Evolutionary conservation across 2,329 filamentous ascomycete species (phyloP).

Genomic region (Colletotrichum limetticola): DNA sequence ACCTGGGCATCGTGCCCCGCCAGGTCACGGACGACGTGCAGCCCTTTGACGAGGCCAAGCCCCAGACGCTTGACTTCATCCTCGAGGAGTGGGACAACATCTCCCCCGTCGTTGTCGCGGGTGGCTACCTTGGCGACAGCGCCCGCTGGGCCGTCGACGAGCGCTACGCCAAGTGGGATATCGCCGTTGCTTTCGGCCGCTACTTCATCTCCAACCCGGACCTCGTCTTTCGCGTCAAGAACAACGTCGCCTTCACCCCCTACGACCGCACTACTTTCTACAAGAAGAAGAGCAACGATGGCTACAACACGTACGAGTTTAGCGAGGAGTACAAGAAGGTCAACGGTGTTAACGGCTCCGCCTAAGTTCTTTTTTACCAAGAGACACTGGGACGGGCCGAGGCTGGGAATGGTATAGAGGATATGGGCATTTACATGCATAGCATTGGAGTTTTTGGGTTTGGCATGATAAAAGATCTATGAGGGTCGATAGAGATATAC

Average conservation of each 20-base stretch:
- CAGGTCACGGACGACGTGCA: constrained; percentile 35
- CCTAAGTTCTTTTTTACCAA: not conserved
- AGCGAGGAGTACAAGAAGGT: constrained; percentile 36
- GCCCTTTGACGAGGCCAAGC: constrained; percentile 29
- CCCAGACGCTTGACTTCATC: constrained; percentile 43
- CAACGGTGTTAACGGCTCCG: constrained; percentile 16
- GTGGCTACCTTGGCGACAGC: constrained; percentile 38
- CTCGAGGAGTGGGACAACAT: constrained; percentile 42
- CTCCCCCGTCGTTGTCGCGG: constrained; percentile 45
- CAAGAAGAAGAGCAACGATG: constrained; percentile 36
- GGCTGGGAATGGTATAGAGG: not conserved
- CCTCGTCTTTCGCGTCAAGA: constrained; percentile 51
- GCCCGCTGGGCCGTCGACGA: constrained; percentile 42
- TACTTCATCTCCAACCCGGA: constrained; percentile 54
- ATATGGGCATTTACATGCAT: not conserved
- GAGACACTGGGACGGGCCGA: not conserved
- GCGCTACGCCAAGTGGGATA: constrained; percentile 38
- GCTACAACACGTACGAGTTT: constrained; percentile 45
- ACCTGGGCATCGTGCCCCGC: constrained; percentile 31
- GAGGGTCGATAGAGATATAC: not conserved
- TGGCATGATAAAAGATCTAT: not conserved
- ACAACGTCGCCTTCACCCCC: constrained; percentile 47
- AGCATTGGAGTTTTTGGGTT: not conserved
- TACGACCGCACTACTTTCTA: constrained; percentile 56
- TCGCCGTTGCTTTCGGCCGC: constrained; percentile 49